Evolutionary conservation across 495 filamentous ascomycete species (phyloP), one percentile per base, ranked within the genome.

Genomic region (Penicillium paradoxum): DNA sequence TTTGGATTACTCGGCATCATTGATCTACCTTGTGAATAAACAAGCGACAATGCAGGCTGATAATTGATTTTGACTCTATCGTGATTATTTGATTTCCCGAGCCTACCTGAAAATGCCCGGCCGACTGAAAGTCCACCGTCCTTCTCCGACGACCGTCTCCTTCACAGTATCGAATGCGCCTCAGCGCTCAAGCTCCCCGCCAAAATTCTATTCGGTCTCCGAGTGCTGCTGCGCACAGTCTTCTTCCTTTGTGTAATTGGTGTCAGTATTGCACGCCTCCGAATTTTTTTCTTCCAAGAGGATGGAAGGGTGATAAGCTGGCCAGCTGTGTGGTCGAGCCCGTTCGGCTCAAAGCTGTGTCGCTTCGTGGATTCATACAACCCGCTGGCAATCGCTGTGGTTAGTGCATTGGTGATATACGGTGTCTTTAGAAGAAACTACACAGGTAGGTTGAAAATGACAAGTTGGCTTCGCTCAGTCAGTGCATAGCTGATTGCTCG

Each of bases 101-200:
- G 29, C 22, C 32, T 30, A 38, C 6, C 57, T 54, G 47, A 56
- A 49, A 45, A 74, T 76, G 66, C 76, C 72, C 22, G 68, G 71
- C 29, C 78, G 69, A 52, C 84, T 95, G 36, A 80, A 75, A 53
- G 80, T 81, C 45, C 81, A 82, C 60, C 85, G 85, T 44, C 89
- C 90, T 41, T 92, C 90, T 32, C 86, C 89, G 36, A 91, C 89
- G 19, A 92, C 90, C n/a, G 82, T 83, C 57, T 86, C 87, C 60
- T 95, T 88, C 75, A 90, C 86, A 43, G 86, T 93, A 44, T 90
- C 89, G 51, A 92, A 89, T 60, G 79, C 79, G 51, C 79, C 76
- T 9, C 62, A 75, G 11, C 81, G 74, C 19, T 70, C 68, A 1
- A 87, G 80, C 39, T 67, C 84, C 49, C 79, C 6, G 74, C 82